Base-by-base conservation (phyloP, 768 basidiomycete genomes). In the Sutorius australiensis region DNA sequence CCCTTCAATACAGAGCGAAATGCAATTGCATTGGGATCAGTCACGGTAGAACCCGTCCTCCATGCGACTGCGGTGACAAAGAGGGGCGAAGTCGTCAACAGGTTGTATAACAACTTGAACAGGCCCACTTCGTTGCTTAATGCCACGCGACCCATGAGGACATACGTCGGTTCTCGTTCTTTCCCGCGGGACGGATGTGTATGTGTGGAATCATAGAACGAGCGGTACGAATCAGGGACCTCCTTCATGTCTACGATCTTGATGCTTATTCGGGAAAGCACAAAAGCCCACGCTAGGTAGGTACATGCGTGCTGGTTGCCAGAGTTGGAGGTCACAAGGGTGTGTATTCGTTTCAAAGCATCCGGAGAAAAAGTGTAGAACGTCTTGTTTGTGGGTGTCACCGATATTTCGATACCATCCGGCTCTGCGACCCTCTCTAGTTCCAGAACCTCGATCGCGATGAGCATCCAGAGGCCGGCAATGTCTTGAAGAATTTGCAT, bases 1-100 rank as follows among this genome's bases (percentile, higher is more conserved):
- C 92, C 89, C 81, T 94, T 95, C 48, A 93, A 60, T 13, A 93
- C 85, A 6, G 89, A 88, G 32, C 92, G 82, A 64, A 82, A 90
- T 0, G 86, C 87, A 24, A 88, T 80, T 0, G 86, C 82, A 61
- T 94, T 92, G 1, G 86, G 82, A 59, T 89, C 86, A 10, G 83
- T 84, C 14, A 89, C 72, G 1, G 80, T 76, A 11, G 87, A 88
- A 2, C 80, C 86, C 7, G 77, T 77, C 50, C 77, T 82, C 82
- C 84, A 86, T 2, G 88, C 86, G 9, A 80, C 66, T 7, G 86
- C 74, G 11, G 87, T 86, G 14, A 90, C 88, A 56, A 92, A 91
- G 12, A 92, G 65, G 3, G 90, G 87, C 0, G 87, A 88, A 5
- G 74, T 75, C 13, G 86, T 87, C 59, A 90, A 72, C 28, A 90